Evolutionary conservation across 768 basidiomycete species (phyloP).

Genomic region (Hysterangium stoloniferum): DNA sequence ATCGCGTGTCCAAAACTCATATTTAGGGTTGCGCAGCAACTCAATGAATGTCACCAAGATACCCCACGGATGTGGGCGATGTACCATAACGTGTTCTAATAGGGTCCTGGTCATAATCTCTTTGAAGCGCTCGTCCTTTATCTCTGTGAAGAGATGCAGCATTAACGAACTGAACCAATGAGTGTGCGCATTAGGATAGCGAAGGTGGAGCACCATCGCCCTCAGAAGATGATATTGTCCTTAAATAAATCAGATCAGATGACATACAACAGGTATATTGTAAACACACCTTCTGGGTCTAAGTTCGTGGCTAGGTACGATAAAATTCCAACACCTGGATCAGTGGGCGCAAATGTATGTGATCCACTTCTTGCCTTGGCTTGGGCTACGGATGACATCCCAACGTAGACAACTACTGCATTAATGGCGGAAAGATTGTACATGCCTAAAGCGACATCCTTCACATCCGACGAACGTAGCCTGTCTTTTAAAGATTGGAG

Average conservation of each 20-base stretch:
- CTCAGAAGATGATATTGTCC: slow-evolving; percentile 94
- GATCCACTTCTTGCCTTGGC: slow-evolving; percentile 79
- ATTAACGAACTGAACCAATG: slow-evolving; percentile 94
- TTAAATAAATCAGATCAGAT: slow-evolving; percentile 22
- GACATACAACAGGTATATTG: neutral
- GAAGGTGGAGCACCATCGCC: slow-evolving; percentile 89
- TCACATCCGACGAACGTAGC: slow-evolving; percentile 40
- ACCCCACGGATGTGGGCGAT: slow-evolving; percentile 96
- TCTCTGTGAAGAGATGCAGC: slow-evolving; percentile 78
- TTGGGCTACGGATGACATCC: slow-evolving; percentile 87
- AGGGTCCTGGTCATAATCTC: slow-evolving; percentile 86
- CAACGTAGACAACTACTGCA: slow-evolving; percentile 91
- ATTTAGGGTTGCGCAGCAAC: slow-evolving; percentile 81
- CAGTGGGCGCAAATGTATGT: slow-evolving; percentile 70
- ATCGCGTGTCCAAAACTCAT: slow-evolving; percentile 86
- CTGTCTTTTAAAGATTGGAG: slow-evolving; percentile 73
- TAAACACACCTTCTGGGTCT: slow-evolving; percentile 77
- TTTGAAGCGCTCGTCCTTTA: slow-evolving; percentile 66
- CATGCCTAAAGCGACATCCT: slow-evolving; percentile 43
- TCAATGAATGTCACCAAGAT: slow-evolving; percentile 91
- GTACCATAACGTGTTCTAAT: slow-evolving; percentile 88
- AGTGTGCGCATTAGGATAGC: slow-evolving; percentile 97
- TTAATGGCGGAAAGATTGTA: slow-evolving; percentile 92
- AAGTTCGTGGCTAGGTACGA: slow-evolving; percentile 77
- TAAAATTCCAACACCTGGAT: slow-evolving; percentile 79